Base-by-base conservation (phyloP, 192 early-diverging fungal species). In the Thamnidium elegans region DNA sequence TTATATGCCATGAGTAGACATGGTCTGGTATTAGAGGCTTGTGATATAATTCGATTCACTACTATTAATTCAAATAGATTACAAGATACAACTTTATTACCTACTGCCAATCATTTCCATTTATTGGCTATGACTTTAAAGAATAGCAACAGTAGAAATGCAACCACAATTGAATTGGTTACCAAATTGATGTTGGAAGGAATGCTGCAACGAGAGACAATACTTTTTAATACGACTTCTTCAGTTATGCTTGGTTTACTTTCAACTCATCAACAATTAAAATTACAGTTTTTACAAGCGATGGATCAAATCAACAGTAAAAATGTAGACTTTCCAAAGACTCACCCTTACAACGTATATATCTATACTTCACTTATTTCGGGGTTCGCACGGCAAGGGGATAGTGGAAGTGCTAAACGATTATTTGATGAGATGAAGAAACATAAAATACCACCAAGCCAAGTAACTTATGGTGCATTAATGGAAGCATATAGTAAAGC, bases 281-380 rank as follows among this genome's bases (percentile, higher is more conserved):
- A 63, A 11, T 34, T 50, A 21, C 53, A 73, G 26, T 31, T 30
- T 19, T 26, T 46, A 20, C 44, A 50, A 10, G 31, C 47, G 14
- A 19, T 21, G 17, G 48, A 39, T 17, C 34, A 47, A 48, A 32
- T 10, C 39, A 42, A 34, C 3, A 30, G 21, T 17, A 53, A 34
- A 3, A 43, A 17, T 23, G 8, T 19, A 20, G 26, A 48, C 3
- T 17, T 13, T 6, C 46, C n/a, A 6, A 36, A 34, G 9, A n/a
- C 48, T 47, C 44, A 64, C 4, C 6, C 50, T 1, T 68, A 58
- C 26, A 64, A 68, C 48, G 61, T 59, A 17, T 55, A 68, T 54
- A 68, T 68, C 21, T 73, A 73, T 39, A 73, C 71, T 3, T 68
- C 66, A 15, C 50, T 73, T 23, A 73, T 73, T 39, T 20, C 66